Percentiles rank a stretch among this genome's conserved stretches.
Conservation (phyloP, 2,329 filamentous ascomycete species). For the Alternaria dauci region DNA sequence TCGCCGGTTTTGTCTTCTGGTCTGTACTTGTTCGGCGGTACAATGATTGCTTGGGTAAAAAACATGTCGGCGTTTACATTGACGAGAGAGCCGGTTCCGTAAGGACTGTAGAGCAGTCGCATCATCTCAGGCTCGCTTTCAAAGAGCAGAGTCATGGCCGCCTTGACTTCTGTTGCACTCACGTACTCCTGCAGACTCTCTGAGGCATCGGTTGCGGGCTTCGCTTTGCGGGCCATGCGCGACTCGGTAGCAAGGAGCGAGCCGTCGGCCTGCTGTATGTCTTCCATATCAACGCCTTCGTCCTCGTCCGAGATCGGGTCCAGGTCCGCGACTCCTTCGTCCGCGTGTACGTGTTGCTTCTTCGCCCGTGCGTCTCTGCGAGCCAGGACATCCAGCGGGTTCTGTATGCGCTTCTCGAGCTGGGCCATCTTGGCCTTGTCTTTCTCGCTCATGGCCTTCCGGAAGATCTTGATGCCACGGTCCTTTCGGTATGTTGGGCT, state of each 20-base stretch:
- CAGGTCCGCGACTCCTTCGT: conserved; percentile 76
- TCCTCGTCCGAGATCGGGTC: conserved; percentile 56
- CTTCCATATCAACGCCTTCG: conserved; percentile 47
- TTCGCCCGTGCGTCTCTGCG: conserved; percentile 55
- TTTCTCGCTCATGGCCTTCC: conserved; percentile 78
- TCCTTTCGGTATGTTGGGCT: conserved; percentile 85
- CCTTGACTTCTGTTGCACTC: conserved; percentile 82
- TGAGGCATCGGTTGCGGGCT: conserved; percentile 44
- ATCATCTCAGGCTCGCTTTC: conserved; percentile 86
- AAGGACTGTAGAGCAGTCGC: conserved; percentile 82
- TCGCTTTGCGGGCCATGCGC: conserved; percentile 51
- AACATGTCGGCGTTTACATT: conserved; percentile 86
- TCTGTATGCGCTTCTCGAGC: conserved; percentile 70
- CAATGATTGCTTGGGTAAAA: conserved; percentile 84
- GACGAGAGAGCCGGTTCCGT: conserved; percentile 65
- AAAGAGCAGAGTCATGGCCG: conserved; percentile 80
- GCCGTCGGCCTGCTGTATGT: conserved; percentile 53
- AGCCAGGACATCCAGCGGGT: conserved; percentile 71
- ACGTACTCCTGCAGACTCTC: conserved; percentile 73
- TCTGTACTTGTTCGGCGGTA: conserved; percentile 91
- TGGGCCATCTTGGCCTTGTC: conserved; percentile 80
- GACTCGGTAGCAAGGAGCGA: conserved; percentile 62
- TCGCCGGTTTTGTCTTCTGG: conserved; percentile 85
- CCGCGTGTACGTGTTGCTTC: conserved; percentile 60
- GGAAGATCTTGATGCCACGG: conserved; percentile 90